A percentile compares a stretch with the other conserved stretches of the same genome.
phyloP scores from a whole-genome alignment of 345 rosid genomes.

The Toxicodendron radicans region DNA sequence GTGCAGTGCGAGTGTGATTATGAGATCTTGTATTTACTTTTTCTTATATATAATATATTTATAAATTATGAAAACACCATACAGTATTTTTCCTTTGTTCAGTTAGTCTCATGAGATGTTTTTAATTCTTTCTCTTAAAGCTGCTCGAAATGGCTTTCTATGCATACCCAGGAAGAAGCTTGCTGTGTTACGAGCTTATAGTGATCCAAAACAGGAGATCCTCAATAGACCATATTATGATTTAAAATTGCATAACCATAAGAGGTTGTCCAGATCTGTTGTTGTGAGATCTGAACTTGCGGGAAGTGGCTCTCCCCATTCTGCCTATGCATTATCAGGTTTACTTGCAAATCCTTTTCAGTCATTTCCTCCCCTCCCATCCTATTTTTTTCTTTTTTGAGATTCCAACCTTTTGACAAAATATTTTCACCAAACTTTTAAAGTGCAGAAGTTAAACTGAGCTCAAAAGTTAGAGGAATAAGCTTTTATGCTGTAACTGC shows the following conservation, averaged over 20 bases:
- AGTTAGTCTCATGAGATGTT: not conserved
- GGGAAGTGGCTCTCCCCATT: constrained; percentile 51
- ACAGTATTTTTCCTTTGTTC: not conserved
- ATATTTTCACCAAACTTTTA: constrained; percentile 20
- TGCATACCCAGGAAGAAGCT: constrained; percentile 31
- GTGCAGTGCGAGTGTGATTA: not conserved
- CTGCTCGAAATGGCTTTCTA: constrained; percentile 31
- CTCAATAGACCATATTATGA: constrained; percentile 27
- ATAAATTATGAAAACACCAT: not conserved
- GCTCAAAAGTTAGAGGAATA: constrained; percentile 73
- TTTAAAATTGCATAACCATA: constrained; percentile 28
- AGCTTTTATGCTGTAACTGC: constrained; percentile 69
- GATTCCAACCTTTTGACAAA: constrained; percentile 14
- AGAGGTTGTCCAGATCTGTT: constrained; percentile 30
- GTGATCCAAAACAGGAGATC: constrained; percentile 25
- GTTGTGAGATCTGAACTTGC: constrained; percentile 64
- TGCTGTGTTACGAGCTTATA: constrained; percentile 25
- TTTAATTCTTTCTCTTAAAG: constrained; percentile 31
- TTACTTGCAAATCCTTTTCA: constrained; percentile 15
- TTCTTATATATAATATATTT: not conserved
- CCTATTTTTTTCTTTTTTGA: not conserved
- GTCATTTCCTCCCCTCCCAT: constrained; percentile 1
- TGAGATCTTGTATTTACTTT: not conserved
- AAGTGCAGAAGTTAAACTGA: constrained; percentile 59
- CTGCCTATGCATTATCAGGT: constrained; percentile 61